These are phyloP conservation scores for Dendrobium catenatum DNA, from an alignment of 106 monocot species.

Conservation along the genomic window DNA sequence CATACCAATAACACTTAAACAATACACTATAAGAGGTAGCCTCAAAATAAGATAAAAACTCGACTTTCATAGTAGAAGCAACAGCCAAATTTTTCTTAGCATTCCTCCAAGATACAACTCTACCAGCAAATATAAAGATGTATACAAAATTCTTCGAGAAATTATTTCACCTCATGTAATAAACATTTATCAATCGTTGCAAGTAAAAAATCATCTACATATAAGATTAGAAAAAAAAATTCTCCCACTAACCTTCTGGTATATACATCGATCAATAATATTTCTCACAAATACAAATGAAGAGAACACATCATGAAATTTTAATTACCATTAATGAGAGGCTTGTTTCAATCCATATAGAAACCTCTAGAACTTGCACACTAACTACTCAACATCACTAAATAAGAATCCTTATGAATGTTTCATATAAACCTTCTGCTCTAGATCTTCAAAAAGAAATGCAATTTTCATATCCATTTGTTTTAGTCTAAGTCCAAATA, in stretches of 20 bases:
- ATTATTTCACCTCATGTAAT: not conserved
- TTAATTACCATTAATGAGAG: not conserved
- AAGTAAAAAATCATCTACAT: not conserved
- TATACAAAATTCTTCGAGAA: not conserved
- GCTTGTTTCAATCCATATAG: not conserved
- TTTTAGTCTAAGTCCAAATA: not conserved
- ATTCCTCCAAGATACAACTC: too few species aligned
- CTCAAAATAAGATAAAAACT: too few species aligned
- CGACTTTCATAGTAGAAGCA: too few species aligned
- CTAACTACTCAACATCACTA: not conserved
- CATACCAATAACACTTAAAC: too few species aligned
- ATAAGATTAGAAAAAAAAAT: not conserved
- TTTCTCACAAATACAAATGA: not conserved
- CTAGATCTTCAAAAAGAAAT: not conserved
- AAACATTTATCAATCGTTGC: not conserved
- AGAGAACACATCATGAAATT: not conserved
- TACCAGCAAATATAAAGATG: too few species aligned
- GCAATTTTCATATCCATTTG: not conserved
- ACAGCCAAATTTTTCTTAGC: too few species aligned
- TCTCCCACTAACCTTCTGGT: not conserved
- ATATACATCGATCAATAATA: not conserved
- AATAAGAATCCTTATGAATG: not conserved
- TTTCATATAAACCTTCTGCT: not conserved
- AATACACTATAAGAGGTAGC: not conserved
- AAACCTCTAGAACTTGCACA: not conserved